Conservation (phyloP, 2,329 filamentous ascomycete genomes). For the Fonsecaea nubica region DNA sequence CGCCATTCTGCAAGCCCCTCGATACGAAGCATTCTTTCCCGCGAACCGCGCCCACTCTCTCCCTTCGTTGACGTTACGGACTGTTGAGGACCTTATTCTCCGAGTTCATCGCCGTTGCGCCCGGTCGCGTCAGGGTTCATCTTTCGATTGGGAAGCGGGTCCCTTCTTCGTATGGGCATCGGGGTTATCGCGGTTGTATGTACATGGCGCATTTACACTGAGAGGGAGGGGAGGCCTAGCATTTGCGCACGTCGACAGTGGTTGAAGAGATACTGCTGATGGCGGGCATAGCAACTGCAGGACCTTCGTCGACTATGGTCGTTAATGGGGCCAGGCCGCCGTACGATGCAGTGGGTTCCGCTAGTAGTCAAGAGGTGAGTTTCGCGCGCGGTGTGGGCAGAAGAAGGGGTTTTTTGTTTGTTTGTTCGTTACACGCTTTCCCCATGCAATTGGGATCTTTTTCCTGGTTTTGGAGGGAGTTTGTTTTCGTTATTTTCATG, state of each 20-base stretch:
- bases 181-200: slow-evolving; percentile 12
- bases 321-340: slow-evolving; percentile 23
- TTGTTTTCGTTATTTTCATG: too few relatives aligned
- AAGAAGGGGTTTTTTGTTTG: too few relatives aligned
- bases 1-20: slow-evolving; percentile 30
- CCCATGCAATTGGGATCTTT: not conserved
- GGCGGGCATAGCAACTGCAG: slow-evolving; percentile 31
- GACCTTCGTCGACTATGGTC: slow-evolving; percentile 22
- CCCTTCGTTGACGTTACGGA: slow-evolving; percentile 1
- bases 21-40: slow-evolving; percentile 21
- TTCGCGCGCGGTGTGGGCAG: not conserved
- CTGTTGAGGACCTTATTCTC: slow-evolving; percentile 11
- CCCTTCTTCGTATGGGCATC: slow-evolving; percentile 17
- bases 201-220: slow-evolving; percentile 34
- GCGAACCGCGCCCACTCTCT: slow-evolving; percentile 15
- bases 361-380: slow-evolving; percentile 34
- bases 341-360: slow-evolving; percentile 26
- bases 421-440: slow-evolving; percentile 1
- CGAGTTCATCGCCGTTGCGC: slow-evolving; percentile 1
- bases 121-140: not conserved
- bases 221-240: slow-evolving; percentile 25
- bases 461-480: too few relatives aligned
- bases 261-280: slow-evolving; percentile 18
- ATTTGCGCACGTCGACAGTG: slow-evolving; percentile 15
- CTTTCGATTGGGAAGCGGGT: not conserved